phyloP scores from a whole-genome alignment of 768 basidiomycete genomes.

The Hortiboletus campestris region DNA sequence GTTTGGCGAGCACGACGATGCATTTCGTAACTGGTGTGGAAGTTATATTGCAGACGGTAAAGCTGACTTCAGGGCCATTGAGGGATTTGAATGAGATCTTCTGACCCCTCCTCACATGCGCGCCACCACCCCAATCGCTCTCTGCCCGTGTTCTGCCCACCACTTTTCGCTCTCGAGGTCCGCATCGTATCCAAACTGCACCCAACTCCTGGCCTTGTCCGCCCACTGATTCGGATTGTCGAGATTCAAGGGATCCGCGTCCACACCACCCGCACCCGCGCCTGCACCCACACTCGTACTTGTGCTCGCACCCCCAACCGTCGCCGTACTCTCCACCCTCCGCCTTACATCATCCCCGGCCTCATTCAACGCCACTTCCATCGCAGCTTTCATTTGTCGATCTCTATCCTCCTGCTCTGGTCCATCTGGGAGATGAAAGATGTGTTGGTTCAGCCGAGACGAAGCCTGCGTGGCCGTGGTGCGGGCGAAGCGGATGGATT shows the following conservation, averaged over 20 bases:
- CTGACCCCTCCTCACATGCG: no score
- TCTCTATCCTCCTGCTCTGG: slow-evolving; percentile 52
- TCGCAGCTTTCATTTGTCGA: slow-evolving; percentile 47
- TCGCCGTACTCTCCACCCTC: slow-evolving; percentile 13
- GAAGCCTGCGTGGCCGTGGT: slow-evolving; percentile 48
- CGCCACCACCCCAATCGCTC: no score
- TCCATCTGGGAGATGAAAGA: slow-evolving; percentile 58
- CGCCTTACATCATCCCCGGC: slow-evolving; percentile 8
- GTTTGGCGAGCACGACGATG: slow-evolving; percentile 2
- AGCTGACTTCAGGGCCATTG: not conserved
- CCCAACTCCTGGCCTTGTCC: no score
- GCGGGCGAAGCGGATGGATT: slow-evolving; percentile 49
- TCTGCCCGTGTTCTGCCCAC: no score
- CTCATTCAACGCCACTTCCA: slow-evolving; percentile 37
- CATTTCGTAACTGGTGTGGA: not conserved
- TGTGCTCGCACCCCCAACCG: not conserved
- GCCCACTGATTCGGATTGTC: no score
- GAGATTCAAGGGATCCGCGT: no score
- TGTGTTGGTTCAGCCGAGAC: slow-evolving; percentile 48
- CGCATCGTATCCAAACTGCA: no score
- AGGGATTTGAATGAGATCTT: not conserved
- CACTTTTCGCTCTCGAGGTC: no score
- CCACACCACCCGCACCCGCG: no score
- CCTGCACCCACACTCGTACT: no score
- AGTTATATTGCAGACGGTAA: not conserved